A percentile compares a stretch with the other conserved stretches of the same genome.
Evolutionary conservation across 192 early-diverging fungal genomes (phyloP).

Genomic region (Backusella tarrabulga): DNA sequence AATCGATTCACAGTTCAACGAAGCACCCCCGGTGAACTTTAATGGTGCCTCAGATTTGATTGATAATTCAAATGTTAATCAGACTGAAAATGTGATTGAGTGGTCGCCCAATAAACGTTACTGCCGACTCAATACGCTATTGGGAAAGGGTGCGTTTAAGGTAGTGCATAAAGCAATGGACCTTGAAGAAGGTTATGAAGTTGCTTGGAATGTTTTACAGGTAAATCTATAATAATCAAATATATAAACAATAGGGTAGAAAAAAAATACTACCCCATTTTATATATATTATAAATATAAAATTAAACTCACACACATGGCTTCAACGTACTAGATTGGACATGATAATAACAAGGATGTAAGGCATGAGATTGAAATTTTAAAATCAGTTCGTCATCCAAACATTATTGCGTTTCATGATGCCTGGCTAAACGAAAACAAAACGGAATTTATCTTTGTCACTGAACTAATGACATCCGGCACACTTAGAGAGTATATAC

Average conservation of each 20-base stretch:
- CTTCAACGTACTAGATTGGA: slow-evolving; percentile 7
- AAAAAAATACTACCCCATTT: not conserved
- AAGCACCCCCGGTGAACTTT: not conserved
- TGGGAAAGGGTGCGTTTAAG: slow-evolving; percentile 70
- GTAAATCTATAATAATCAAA: slow-evolving; percentile 7
- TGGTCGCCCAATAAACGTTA: slow-evolving; percentile 48
- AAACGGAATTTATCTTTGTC: slow-evolving; percentile 51
- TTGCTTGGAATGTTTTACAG: slow-evolving; percentile 61
- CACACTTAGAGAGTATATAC: slow-evolving; percentile 66
- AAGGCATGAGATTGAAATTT: slow-evolving; percentile 37
- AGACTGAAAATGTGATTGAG: slow-evolving; percentile 44
- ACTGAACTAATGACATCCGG: slow-evolving; percentile 74
- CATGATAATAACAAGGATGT: slow-evolving; percentile 20
- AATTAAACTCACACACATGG: not conserved
- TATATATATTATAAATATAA: not conserved
- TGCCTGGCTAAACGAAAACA: slow-evolving; percentile 46
- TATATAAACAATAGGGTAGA: not conserved
- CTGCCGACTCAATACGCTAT: slow-evolving; percentile 27
- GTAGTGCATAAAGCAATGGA: slow-evolving; percentile 69
- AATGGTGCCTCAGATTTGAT: slow-evolving; percentile 4
- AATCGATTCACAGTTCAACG: not conserved
- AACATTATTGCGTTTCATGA: slow-evolving; percentile 63
- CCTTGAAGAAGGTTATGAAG: slow-evolving; percentile 68
- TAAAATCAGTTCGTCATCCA: slow-evolving; percentile 61
- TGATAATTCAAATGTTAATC: not conserved